These are phyloP conservation scores for Herpetospermum pedunculosum DNA, from an alignment of 306 rosid species.

Conservation along the genomic window DNA sequence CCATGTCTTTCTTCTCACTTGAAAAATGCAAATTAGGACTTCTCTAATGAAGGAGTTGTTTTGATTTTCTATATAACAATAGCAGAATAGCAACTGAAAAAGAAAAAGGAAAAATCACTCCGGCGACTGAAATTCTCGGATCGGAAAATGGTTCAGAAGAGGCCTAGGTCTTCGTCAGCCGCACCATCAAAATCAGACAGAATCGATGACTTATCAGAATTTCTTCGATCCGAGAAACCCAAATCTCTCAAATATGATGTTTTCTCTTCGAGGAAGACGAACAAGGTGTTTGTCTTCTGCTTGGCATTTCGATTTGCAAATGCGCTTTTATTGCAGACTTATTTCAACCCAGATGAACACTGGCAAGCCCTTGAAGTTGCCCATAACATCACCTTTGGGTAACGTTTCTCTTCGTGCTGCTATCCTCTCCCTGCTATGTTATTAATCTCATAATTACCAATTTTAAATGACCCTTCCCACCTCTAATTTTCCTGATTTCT, in stretches of 20 bases:
- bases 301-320: constrained; percentile 66
- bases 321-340: constrained; percentile 61
- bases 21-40: no score
- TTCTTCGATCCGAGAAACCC: constrained; percentile 13
- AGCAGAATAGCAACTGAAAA: no score
- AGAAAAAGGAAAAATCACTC: no score
- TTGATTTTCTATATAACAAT: no score
- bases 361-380: constrained; percentile 97
- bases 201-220: constrained; percentile 9
- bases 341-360: constrained; percentile 95
- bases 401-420: background rate
- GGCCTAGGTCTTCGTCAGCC: background rate
- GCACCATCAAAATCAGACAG: no score
- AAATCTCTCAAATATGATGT: background rate
- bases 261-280: no score
- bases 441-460: no score
- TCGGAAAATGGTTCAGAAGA: constrained; percentile 46
- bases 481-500: background rate
- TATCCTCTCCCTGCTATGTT: no score
- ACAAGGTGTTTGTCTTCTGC: constrained; percentile 32
- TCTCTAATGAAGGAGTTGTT: no score
- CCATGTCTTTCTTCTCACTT: no score
- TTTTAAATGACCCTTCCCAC: no score
- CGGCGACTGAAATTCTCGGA: no score
- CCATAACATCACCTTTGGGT: constrained; percentile 77